phyloP scores from a whole-genome alignment of 2,329 filamentous ascomycete species.

The Epichloe sp. region DNA sequence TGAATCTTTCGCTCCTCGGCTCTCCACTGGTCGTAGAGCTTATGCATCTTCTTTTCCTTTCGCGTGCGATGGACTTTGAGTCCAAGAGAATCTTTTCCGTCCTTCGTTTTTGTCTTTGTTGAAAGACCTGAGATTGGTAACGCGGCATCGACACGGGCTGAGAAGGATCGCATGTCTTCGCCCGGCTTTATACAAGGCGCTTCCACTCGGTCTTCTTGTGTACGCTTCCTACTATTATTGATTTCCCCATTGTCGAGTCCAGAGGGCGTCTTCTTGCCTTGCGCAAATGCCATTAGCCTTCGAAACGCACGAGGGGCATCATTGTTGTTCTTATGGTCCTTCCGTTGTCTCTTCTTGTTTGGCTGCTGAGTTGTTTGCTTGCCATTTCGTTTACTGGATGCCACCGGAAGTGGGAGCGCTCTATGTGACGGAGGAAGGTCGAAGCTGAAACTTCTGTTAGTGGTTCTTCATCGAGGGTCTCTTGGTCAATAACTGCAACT shows the following conservation, averaged over 20 bases:
- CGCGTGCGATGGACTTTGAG: conserved; percentile 59
- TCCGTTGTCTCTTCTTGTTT: conserved; percentile 28
- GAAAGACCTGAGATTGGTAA: conserved; percentile 63
- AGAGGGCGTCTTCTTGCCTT: conserved; percentile 43
- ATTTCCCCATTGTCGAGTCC: conserved; percentile 58
- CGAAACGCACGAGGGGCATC: conserved; percentile 84
- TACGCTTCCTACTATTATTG: conserved; percentile 10
- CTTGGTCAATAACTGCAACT: not conserved
- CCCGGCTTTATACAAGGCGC: conserved; percentile 65
- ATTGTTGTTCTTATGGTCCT: conserved; percentile 40
- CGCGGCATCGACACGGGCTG: conserved; percentile 69
- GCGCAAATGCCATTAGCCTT: conserved; percentile 65
- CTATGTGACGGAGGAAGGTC: conserved; percentile 36
- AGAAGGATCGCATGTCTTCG: conserved; percentile 72
- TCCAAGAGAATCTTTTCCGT: conserved; percentile 50
- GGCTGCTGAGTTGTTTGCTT: conserved; percentile 22
- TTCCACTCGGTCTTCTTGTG: conserved; percentile 16
- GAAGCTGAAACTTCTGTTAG: conserved; percentile 24
- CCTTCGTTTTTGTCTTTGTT: conserved; percentile 42
- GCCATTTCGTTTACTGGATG: conserved; percentile 17
- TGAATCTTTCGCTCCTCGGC: conserved; percentile 52
- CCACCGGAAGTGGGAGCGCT: conserved; percentile 38
- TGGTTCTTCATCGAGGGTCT: not conserved
- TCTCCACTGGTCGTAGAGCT: conserved; percentile 65
- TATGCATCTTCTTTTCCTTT: conserved; percentile 74